These are phyloP conservation scores for Echeveria elegans DNA, from an alignment of 164 flowering plant genomes.

Conservation along the genomic window DNA sequence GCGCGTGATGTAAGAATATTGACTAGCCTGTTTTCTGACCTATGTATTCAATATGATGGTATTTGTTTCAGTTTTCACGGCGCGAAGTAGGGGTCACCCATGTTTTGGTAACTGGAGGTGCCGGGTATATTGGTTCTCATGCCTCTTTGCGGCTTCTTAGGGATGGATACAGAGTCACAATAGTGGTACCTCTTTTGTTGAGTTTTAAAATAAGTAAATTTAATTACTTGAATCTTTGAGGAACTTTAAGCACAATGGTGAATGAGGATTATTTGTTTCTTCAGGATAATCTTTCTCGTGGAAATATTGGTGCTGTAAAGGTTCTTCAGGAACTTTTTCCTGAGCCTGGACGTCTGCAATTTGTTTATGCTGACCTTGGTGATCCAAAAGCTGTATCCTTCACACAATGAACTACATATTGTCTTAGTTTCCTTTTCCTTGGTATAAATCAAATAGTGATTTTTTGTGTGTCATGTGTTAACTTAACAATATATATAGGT, in stretches of 20 bases:
- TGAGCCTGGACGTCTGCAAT: conserved; percentile 86
- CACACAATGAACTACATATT: neutral
- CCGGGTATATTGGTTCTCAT: conserved; percentile 98
- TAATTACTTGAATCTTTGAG: neutral
- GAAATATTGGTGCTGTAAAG: conserved; percentile 79
- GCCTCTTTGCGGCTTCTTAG: conserved; percentile 77
- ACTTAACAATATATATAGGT: conserved; percentile 61
- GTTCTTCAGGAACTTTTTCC: conserved; percentile 72
- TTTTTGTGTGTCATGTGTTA: neutral
- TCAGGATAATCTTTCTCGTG: conserved; percentile 92
- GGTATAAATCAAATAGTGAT: neutral
- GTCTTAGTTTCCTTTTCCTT: neutral
- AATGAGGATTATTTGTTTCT: conserved; percentile 4
- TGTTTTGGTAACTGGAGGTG: conserved; percentile 96
- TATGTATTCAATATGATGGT: neutral
- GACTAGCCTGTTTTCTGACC: neutral
- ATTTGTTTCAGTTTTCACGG: conserved; percentile 48
- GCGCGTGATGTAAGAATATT: no score
- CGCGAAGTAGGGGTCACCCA: conserved; percentile 76
- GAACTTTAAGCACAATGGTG: neutral
- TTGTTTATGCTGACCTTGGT: conserved; percentile 91
- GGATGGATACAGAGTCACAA: conserved; percentile 75
- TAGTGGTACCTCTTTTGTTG: conserved; percentile 50
- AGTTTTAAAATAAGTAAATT: no score
- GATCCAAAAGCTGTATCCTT: conserved; percentile 84